Evolutionary conservation across 306 rosid species (phyloP), one percentile per base, ranked within the genome.

Genomic region (Elaeagnus macrophylla): DNA sequence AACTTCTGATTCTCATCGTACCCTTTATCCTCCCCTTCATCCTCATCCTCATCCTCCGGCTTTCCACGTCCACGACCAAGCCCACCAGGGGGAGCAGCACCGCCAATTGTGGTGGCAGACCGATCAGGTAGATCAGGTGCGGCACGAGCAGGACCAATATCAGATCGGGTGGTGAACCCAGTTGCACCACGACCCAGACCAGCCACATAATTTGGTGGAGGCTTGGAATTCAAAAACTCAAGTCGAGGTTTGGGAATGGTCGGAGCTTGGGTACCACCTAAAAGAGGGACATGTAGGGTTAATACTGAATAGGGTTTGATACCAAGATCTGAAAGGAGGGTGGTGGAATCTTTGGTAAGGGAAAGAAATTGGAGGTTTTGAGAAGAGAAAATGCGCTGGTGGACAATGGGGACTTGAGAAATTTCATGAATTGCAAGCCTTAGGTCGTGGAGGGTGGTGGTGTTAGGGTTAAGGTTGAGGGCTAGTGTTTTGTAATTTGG

Each of bases 181-280:
- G 97, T 88, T 7, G 97, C 97, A 8, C 96, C 97, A 72, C 97
- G 95, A 2, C 97, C 97, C 12, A 88, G 78, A 5, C 97, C 95
- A 6, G 93, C 95, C 6, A 88, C 97, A 53, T 88, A 88, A 46
- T 88, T 85, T 0, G 97, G 50, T 13, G 95, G 97, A 11, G 97
- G 97, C 59, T 88, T 88, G 19, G 95, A 84, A 51, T 78, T 76
- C 32, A 88, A 79, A 72, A 88, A 84, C 5, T 88, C 97, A 12
- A 85, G 81, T 14, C 85, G 70, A 9, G 95, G 91, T 45, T 85
- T 85, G 1, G 90, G 90, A 15, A 68, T 56, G 7, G 63, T 16
- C 6, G 95, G 95, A 0, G 95, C 48, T 61, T 76, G 77, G 42
- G 62, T 76, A 37, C 75, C 72, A 16, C 77, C 75, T 10, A 17